phyloP scores from a whole-genome alignment of 2,329 filamentous ascomycete species.

The Proliferodiscus dingleyae region DNA sequence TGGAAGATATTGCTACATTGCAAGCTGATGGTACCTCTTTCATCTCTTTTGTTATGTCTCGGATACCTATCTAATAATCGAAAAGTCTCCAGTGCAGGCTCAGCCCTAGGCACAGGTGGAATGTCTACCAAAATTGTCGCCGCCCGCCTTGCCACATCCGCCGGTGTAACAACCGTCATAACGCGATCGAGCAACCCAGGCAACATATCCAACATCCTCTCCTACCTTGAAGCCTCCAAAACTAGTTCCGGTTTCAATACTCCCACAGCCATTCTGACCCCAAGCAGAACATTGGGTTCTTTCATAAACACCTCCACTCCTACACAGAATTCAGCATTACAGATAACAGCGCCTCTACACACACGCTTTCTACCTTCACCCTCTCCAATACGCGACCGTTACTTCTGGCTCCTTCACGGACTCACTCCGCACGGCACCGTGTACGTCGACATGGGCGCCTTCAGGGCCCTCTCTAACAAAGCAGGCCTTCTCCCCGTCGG shows the following conservation, averaged over 20 bases:
- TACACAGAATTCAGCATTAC: constrained; percentile 21
- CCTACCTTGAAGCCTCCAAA: constrained; percentile 65
- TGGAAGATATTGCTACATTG: constrained; percentile 79
- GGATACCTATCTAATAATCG: constrained; percentile 5
- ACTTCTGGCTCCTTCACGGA: constrained; percentile 96
- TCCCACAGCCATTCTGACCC: constrained; percentile 13
- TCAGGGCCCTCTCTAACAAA: constrained; percentile 73
- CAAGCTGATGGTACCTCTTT: constrained; percentile 64
- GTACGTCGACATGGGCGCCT: constrained; percentile 89
- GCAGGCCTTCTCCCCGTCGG: constrained; percentile 85
- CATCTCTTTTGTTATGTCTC: background rate
- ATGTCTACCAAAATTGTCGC: constrained; percentile 98
- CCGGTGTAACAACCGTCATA: constrained; percentile 93
- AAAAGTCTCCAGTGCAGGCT: constrained; percentile 80
- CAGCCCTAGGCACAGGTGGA: constrained; percentile 83
- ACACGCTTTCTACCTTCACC: constrained; percentile 86
- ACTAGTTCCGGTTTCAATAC: constrained; percentile 13
- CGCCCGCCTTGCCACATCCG: constrained; percentile 84
- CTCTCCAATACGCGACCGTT: constrained; percentile 83
- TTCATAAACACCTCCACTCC: constrained; percentile 6
- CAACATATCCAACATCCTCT: constrained; percentile 83
- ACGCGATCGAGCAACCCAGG: constrained; percentile 89
- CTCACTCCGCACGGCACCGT: constrained; percentile 84
- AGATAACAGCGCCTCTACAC: constrained; percentile 60
- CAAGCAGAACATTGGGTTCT: constrained; percentile 16